Evolutionary conservation across 2,329 filamentous ascomycete species (phyloP).

Genomic region (Epichloe elymi): DNA sequence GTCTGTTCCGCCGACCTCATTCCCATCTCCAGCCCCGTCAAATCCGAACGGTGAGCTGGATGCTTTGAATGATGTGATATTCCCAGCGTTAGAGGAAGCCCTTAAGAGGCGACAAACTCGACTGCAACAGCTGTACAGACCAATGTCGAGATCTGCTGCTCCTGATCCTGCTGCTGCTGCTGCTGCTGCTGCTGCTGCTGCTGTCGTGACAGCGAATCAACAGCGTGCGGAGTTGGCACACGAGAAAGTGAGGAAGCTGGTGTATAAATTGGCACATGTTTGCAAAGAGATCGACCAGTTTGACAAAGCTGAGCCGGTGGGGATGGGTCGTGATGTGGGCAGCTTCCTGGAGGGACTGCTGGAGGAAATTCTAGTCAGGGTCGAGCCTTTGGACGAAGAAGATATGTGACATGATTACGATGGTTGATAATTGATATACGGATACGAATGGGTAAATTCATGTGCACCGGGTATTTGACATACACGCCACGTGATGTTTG

Average conservation of each 20-base stretch:
- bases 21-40: conserved; percentile 42
- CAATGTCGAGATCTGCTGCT: conserved; percentile 12
- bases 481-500: not conserved
- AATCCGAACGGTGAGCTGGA: conserved; percentile 61
- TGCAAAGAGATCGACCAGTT: conserved; percentile 85
- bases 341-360: conserved; percentile 84
- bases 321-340: conserved; percentile 83
- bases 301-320: conserved; percentile 76
- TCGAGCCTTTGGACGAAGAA: conserved; percentile 77
- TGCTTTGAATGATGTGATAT: conserved; percentile 78
- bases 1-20: conserved; percentile 30
- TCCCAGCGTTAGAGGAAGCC: conserved; percentile 84
- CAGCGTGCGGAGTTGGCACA: conserved; percentile 61
- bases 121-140: conserved; percentile 38
- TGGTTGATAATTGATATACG: not conserved
- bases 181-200: conserved; percentile 16
- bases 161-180: conserved; percentile 11
- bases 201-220: conserved; percentile 42
- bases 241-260: conserved; percentile 67
- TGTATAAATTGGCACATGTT: conserved; percentile 68
- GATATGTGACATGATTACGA: conserved; percentile 21
- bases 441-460: too few species aligned
- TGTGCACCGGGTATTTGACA: too few species aligned
- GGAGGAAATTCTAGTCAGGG: conserved; percentile 83
- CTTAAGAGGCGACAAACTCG: conserved; percentile 63